Conservation (phyloP, 805 yeast species). For the Nakazawaea ambrosiae region DNA sequence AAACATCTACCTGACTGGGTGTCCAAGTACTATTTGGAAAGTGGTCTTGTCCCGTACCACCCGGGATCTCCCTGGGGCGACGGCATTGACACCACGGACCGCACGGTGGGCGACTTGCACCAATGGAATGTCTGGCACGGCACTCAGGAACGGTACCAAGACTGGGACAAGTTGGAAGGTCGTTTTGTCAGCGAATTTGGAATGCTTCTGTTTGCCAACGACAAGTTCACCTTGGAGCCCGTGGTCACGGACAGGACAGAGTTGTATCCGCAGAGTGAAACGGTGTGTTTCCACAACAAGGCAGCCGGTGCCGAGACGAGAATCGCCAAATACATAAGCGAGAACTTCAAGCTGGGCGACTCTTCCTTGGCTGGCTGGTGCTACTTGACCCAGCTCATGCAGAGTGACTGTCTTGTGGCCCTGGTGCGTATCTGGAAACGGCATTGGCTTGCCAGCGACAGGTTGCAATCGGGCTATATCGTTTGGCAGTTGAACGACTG, state of each 20-base stretch:
- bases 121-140: slow-evolving; percentile 59
- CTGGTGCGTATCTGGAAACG: slow-evolving; percentile 42
- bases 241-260: slow-evolving; percentile 31
- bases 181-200: slow-evolving; percentile 49
- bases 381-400: slow-evolving; percentile 47
- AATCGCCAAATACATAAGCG: slow-evolving; percentile 37
- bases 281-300: slow-evolving; percentile 41
- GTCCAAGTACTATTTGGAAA: slow-evolving; percentile 11
- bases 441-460: slow-evolving; percentile 30
- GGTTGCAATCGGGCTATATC: slow-evolving; percentile 37
- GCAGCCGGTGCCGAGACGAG: slow-evolving; percentile 41
- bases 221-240: slow-evolving; percentile 25
- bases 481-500: slow-evolving; percentile 52
- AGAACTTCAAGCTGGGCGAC: slow-evolving; percentile 29
- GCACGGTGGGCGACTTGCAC: slow-evolving; percentile 41
- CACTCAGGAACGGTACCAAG: slow-evolving; percentile 38
- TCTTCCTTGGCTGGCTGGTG: slow-evolving; percentile 32
- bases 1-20: slow-evolving; percentile 29
- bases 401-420: slow-evolving; percentile 39
- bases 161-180: slow-evolving; percentile 39
- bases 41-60: slow-evolving; percentile 29
- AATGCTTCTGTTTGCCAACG: slow-evolving; percentile 38
- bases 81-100: slow-evolving; percentile 28
- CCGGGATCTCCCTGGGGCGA: slow-evolving; percentile 43
- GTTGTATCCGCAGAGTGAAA: slow-evolving; percentile 35